Percentiles rank a stretch among this genome's conserved stretches.
phyloP scores from a whole-genome alignment of 371 early-diverging fungal genomes.

The Umbelopsis sp. region DNA sequence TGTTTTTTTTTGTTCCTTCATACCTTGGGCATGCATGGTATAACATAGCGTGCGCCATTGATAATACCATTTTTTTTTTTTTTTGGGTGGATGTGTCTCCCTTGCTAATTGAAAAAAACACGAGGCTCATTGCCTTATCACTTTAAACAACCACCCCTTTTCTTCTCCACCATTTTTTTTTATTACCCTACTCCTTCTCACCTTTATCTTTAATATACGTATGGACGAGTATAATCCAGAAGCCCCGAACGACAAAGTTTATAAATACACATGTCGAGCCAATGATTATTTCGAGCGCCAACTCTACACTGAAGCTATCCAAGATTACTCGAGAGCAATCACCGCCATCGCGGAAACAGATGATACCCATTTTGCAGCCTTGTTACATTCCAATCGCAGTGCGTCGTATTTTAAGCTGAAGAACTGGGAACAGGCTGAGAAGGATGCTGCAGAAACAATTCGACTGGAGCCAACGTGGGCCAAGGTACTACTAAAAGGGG shows the following conservation, averaged over 20 bases:
- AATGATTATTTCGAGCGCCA: conserved; percentile 65
- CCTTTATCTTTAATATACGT: too few species aligned
- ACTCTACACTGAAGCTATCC: conserved; percentile 56
- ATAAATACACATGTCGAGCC: conserved; percentile 44
- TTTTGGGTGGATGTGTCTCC: too few species aligned
- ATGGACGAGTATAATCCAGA: conserved; percentile 25
- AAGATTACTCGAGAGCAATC: conserved; percentile 68
- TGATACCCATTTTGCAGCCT: conserved; percentile 41
- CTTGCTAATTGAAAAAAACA: not conserved
- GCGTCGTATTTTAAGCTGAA: conserved; percentile 55
- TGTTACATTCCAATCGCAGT: conserved; percentile 74
- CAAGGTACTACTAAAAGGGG: conserved; percentile 50
- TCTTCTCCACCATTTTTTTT: not conserved
- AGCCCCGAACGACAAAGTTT: conserved; percentile 49
- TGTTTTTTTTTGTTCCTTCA: too few species aligned
- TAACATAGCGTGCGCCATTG: too few species aligned
- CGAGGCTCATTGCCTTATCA: conserved; percentile 12
- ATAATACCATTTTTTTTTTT: too few species aligned
- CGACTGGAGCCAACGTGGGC: conserved; percentile 71
- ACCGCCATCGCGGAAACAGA: conserved; percentile 37
- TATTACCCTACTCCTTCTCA: conserved; percentile 6
- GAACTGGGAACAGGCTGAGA: conserved; percentile 57
- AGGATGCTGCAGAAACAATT: conserved; percentile 67
- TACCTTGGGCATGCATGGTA: too few species aligned
- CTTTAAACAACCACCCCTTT: not conserved